A percentile compares a stretch with the other conserved stretches of the same genome.
phyloP scores from a whole-genome alignment of 2,329 filamentous ascomycete genomes.

The Hypomyces rosellus region DNA sequence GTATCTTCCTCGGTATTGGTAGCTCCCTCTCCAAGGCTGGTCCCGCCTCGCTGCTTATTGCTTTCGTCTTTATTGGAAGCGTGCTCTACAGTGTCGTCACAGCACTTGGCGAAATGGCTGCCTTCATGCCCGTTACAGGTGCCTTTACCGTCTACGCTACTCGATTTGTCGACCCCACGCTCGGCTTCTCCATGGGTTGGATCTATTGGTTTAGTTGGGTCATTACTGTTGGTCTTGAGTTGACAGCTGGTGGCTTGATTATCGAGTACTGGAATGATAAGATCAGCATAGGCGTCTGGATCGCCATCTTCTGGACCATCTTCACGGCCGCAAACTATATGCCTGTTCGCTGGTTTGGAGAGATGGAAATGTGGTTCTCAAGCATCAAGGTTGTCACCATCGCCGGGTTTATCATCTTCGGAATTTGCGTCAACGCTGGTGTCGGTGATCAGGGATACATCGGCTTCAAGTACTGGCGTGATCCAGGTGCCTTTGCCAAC shows the following conservation, averaged over 20 bases:
- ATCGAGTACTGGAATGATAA: conserved; percentile 65
- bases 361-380: conserved; percentile 74
- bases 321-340: conserved; percentile 66
- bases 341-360: conserved; percentile 66
- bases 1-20: conserved; percentile 64
- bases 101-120: conserved; percentile 65
- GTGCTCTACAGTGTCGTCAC: conserved; percentile 73
- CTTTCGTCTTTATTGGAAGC: conserved; percentile 62
- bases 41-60: conserved; percentile 60
- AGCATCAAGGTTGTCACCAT: conserved; percentile 72
- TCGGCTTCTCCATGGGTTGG: conserved; percentile 76
- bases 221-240: conserved; percentile 65
- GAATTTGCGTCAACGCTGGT: conserved; percentile 67
- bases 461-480: conserved; percentile 65
- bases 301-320: conserved; percentile 64
- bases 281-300: conserved; percentile 64
- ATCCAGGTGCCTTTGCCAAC: conserved; percentile 61
- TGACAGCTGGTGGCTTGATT: conserved; percentile 66
- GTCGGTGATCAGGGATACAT: conserved; percentile 63
- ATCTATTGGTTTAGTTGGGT: conserved; percentile 78
- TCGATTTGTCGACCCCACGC: conserved; percentile 65
- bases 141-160: conserved; percentile 71
- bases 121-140: conserved; percentile 69
- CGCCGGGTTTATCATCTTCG: conserved; percentile 69
- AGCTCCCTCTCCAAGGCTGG: conserved; percentile 56